Evolutionary conservation across 192 early-diverging fungal species (phyloP).

Genomic region (Coemansia sp.): DNA sequence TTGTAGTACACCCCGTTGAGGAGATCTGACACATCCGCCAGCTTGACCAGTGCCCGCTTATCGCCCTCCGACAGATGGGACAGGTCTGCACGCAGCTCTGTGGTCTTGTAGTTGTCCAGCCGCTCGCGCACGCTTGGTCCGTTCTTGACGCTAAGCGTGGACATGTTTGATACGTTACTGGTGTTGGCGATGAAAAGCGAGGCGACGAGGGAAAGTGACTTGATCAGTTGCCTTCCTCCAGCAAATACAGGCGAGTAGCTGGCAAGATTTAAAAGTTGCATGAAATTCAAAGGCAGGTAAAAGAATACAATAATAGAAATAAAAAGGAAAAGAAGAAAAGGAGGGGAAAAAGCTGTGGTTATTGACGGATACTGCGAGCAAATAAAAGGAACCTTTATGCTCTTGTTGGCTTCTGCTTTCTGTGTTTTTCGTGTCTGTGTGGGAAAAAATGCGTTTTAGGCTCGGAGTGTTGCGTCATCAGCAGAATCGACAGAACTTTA

Average conservation of each 20-base stretch:
- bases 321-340: neutral
- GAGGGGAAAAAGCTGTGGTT: neutral
- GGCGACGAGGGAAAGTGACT: slow-evolving; percentile 9
- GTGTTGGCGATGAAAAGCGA: slow-evolving; percentile 3
- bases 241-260: neutral
- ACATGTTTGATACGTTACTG: neutral
- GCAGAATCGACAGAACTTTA: too few relatives aligned
- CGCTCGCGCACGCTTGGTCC: slow-evolving; percentile 27
- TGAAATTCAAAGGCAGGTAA: neutral
- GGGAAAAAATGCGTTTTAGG: too few relatives aligned
- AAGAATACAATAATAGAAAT: neutral
- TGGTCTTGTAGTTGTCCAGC: slow-evolving; percentile 50
- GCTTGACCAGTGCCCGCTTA: slow-evolving; percentile 56
- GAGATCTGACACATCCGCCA: slow-evolving; percentile 59
- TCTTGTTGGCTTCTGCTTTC: too few relatives aligned
- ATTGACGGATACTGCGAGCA: too few relatives aligned
- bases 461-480: too few relatives aligned
- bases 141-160: neutral
- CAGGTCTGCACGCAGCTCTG: slow-evolving; percentile 56
- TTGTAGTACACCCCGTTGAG: slow-evolving; percentile 60
- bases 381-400: too few relatives aligned
- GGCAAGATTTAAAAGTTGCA: slow-evolving; percentile 1
- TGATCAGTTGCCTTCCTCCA: neutral
- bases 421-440: too few relatives aligned
- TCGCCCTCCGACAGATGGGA: slow-evolving; percentile 57